Percentiles rank a stretch among this genome's conserved stretches.
phyloP scores from a whole-genome alignment of 257 asterid genomes.

The Rauvolfia tetraphylla region DNA sequence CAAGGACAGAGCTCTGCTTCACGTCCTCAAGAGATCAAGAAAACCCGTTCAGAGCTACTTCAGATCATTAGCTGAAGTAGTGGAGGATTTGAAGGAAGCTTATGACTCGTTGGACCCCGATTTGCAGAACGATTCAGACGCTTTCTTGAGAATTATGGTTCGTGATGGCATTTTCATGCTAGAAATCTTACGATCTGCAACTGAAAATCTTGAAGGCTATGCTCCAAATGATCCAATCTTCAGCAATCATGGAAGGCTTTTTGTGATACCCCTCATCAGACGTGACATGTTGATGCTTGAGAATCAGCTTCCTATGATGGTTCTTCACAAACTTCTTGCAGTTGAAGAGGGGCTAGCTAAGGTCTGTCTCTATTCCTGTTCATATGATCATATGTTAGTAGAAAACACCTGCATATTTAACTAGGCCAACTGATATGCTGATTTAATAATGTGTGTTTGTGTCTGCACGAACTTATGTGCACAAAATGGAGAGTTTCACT shows the following conservation, averaged over 20 bases:
- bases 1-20: constrained; percentile 48
- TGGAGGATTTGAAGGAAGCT: neutral
- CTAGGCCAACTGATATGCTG: no score
- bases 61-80: constrained; percentile 22
- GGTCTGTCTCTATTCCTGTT: neutral
- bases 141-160: constrained; percentile 34
- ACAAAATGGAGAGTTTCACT: no score
- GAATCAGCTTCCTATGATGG: constrained; percentile 7
- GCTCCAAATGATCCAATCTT: constrained; percentile 38
- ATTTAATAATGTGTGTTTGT: no score
- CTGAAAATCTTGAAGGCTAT: constrained; percentile 12
- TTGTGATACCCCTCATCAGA: constrained; percentile 30
- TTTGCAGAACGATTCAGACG: constrained; percentile 19
- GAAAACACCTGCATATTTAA: neutral
- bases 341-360: neutral
- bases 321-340: constrained; percentile 12
- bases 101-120: neutral
- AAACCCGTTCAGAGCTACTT: constrained; percentile 25
- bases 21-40: constrained; percentile 33
- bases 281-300: constrained; percentile 21
- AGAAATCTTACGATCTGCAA: constrained; percentile 26
- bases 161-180: constrained; percentile 37
- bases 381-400: neutral
- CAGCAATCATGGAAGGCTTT: constrained; percentile 36
- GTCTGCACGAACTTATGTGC: no score